Percentiles rank a stretch among this genome's conserved stretches.
Conservation (phyloP, 140 eudicot genomes). For the Stevia rebaudiana region DNA sequence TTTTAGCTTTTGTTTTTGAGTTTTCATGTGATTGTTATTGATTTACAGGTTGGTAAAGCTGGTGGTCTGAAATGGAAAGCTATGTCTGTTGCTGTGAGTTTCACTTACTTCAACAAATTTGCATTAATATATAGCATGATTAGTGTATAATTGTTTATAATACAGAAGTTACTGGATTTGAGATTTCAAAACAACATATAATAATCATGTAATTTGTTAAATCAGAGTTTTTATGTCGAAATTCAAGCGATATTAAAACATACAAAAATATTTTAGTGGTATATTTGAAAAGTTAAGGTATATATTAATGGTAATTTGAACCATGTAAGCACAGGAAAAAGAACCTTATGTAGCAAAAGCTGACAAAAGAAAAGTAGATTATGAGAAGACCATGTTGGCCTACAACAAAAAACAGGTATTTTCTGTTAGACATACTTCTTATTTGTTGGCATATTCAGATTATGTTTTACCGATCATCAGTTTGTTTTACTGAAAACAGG, state of each 20-base stretch:
- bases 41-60: slow-evolving; percentile 67
- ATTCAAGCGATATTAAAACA: not conserved
- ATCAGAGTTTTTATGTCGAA: not conserved
- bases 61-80: slow-evolving; percentile 80
- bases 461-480: not conserved
- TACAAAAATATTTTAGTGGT: no score
- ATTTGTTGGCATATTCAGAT: not conserved
- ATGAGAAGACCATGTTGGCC: slow-evolving; percentile 36
- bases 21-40: not conserved
- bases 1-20: not conserved
- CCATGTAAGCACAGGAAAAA: slow-evolving; percentile 43
- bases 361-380: slow-evolving; percentile 62
- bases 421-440: not conserved
- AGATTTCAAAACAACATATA: not conserved
- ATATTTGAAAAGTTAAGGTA: not conserved
- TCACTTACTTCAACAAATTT: not conserved
- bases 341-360: slow-evolving; percentile 59
- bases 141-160: not conserved
- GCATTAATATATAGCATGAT: not conserved
- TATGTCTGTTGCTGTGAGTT: slow-evolving; percentile 50
- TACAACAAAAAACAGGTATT: slow-evolving; percentile 58
- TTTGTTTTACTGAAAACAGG: slow-evolving; percentile 18
- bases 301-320: not conserved
- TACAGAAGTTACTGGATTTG: not conserved
- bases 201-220: not conserved